A percentile compares a stretch with the other conserved stretches of the same genome.
Conservation (phyloP, 805 yeast species). For the Nakazawaea peltata region DNA sequence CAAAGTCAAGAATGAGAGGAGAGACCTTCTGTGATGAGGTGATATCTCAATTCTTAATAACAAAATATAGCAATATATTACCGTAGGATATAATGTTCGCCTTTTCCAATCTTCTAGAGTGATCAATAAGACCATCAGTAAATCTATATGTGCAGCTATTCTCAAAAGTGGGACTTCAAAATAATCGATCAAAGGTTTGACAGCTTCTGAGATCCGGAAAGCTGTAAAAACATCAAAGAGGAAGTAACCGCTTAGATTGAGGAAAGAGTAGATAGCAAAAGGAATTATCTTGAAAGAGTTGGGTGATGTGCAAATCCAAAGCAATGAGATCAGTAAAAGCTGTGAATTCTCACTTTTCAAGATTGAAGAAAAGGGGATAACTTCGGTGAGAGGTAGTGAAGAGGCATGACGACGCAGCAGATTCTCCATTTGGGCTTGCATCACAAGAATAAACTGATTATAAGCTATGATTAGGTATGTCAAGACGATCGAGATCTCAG, state of each 20-base stretch:
- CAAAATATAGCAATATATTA: constrained; percentile 29
- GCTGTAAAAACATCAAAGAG: constrained; percentile 25
- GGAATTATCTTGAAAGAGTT: constrained; percentile 29
- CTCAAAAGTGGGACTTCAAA: constrained; percentile 28
- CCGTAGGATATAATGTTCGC: constrained; percentile 25
- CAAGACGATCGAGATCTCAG: neutral
- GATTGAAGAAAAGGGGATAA: constrained; percentile 22
- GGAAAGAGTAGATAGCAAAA: constrained; percentile 31
- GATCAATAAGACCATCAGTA: constrained; percentile 22
- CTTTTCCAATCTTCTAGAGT: too few relatives aligned
- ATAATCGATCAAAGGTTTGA: constrained; percentile 28
- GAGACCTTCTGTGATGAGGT: constrained; percentile 23
- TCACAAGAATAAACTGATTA: neutral
- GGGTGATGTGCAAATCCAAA: constrained; percentile 27
- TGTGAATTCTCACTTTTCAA: constrained; percentile 34
- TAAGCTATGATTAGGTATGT: constrained; percentile 5
- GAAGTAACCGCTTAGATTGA: constrained; percentile 27
- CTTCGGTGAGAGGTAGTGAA: too few relatives aligned
- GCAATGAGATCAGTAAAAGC: constrained; percentile 25
- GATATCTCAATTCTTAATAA: constrained; percentile 29
- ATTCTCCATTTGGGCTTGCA: too few relatives aligned
- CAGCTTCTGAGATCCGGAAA: constrained; percentile 22
- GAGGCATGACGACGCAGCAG: too few relatives aligned
- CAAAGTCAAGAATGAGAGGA: constrained; percentile 16
- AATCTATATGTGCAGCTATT: constrained; percentile 29